These are phyloP conservation scores for Talaromyces thailandensis DNA, from an alignment of 495 filamentous ascomycete species.

Conservation along the genomic window DNA sequence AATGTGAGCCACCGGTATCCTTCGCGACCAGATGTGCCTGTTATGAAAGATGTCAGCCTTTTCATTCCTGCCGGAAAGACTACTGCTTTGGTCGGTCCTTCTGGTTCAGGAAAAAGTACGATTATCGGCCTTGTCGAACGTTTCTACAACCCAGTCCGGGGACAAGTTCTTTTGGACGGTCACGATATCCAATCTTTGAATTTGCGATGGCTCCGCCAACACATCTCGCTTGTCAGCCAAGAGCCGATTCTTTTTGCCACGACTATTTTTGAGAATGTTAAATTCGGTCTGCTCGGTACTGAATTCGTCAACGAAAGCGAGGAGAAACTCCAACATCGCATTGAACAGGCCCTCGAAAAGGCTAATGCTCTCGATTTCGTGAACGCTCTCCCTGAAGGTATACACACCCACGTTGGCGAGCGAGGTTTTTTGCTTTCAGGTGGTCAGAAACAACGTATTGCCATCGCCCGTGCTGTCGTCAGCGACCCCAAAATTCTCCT, in stretches of 20 bases:
- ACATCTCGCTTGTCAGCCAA: constrained; percentile 81
- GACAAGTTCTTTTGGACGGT: constrained; percentile 72
- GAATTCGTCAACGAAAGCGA: constrained; percentile 48
- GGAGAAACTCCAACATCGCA: constrained; percentile 48
- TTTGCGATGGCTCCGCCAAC: constrained; percentile 82
- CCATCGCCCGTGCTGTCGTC: constrained; percentile 81
- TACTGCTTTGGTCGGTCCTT: constrained; percentile 78
- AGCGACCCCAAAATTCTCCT: constrained; percentile 92
- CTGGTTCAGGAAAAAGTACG: constrained; percentile 85
- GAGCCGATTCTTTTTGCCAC: constrained; percentile 67
- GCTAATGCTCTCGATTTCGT: constrained; percentile 94
- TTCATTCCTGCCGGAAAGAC: constrained; percentile 76
- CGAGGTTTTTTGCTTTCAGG: constrained; percentile 87
- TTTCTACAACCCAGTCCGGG: constrained; percentile 83
- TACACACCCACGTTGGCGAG: constrained; percentile 92
- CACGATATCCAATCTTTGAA: constrained; percentile 76
- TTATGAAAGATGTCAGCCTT: constrained; percentile 77
- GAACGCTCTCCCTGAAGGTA: constrained; percentile 71
- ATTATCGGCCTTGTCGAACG: constrained; percentile 87
- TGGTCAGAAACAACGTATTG: constrained; percentile 93
- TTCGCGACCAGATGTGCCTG: constrained; percentile 76
- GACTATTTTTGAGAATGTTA: constrained; percentile 81
- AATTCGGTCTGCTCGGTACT: constrained; percentile 81
- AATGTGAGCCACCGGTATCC: constrained; percentile 90
- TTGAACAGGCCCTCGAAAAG: constrained; percentile 76